Base-by-base conservation (phyloP, 2,329 filamentous ascomycete genomes). In the Aspergillus quadricinctus region DNA sequence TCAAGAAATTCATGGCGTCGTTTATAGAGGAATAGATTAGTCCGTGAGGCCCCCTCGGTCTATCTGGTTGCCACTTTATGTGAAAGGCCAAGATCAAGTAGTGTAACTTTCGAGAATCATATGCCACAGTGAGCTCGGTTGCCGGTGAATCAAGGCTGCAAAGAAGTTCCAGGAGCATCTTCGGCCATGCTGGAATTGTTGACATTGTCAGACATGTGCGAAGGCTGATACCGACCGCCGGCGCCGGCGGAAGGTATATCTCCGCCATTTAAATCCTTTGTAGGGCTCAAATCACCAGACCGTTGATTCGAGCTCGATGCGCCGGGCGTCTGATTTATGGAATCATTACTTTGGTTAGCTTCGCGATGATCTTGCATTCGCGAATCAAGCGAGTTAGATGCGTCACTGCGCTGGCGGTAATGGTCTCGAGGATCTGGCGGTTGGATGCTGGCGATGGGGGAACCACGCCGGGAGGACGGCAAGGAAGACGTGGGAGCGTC, bases 381-480 rank as follows among this genome's bases (percentile, higher is more conserved):
- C 19, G 29, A 14, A 9, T 57, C 56, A 17, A 59, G 58, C n/a
- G 49, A 43, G 5, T 29, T 23, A 1, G 56, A 55, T n/a, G 52
- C 28, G 9, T 58, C 59, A 37, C 59, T 61, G 28, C 50, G 53
- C 23, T 56, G 57, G 27, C 55, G 57, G 19, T 40, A 40, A 49
- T 59, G 61, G 3, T 23, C 19, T 11, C 35, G 40, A 21, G 17
- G 37, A 29, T 27, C 52, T 21, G 21, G 29, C 19, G 17, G 35
- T 14, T 37, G 60, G 6, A 17, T 31, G 14, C 46, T 37, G 27
- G 76, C 56, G 75, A 78, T 43, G 72, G 78, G 65, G 14, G 61
- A 63, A 17, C 49, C 55, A 52, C 52, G 57, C 17, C 29, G 53
- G 8, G 58, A 57, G 31, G 50, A 46, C 21, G 59, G 57, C 6